A percentile compares a stretch with the other conserved stretches of the same genome.
These are phyloP conservation scores for Graphilbum sp. DNA, from an alignment of 2,329 filamentous ascomycete species.

Conservation along the genomic window DNA sequence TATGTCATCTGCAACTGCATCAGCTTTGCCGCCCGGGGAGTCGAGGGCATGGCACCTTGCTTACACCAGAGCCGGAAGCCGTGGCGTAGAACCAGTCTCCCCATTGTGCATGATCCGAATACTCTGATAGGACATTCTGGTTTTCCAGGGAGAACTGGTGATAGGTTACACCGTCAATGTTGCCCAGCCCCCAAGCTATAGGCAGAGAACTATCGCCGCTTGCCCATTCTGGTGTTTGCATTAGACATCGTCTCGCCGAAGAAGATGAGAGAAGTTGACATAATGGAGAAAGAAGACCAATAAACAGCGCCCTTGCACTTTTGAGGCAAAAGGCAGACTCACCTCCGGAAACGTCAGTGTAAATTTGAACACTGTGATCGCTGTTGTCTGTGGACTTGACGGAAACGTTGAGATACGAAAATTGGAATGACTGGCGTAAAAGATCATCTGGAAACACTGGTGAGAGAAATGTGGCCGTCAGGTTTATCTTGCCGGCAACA, in stretches of 20 bases:
- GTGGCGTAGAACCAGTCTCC: slow-evolving; percentile 65
- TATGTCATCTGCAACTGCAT: slow-evolving; percentile 38
- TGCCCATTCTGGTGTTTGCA: slow-evolving; percentile 54
- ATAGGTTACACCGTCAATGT: slow-evolving; percentile 36
- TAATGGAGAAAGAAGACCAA: too few species aligned
- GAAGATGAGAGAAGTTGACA: background rate
- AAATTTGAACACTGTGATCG: slow-evolving; percentile 50
- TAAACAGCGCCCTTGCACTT: too few species aligned
- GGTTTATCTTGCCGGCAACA: slow-evolving; percentile 39
- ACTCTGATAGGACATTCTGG: slow-evolving; percentile 53
- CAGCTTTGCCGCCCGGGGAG: slow-evolving; percentile 4
- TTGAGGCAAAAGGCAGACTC: slow-evolving; percentile 14
- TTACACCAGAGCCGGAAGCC: slow-evolving; percentile 30
- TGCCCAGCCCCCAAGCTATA: slow-evolving; percentile 46
- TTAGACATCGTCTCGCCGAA: too few species aligned
- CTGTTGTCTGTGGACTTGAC: slow-evolving; percentile 45
- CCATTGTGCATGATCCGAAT: slow-evolving; percentile 60
- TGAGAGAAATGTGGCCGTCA: slow-evolving; percentile 56
- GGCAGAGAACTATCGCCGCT: slow-evolving; percentile 40
- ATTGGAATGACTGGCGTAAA: slow-evolving; percentile 49
- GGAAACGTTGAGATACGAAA: slow-evolving; percentile 52
- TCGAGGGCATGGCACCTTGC: slow-evolving; percentile 6
- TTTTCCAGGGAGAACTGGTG: slow-evolving; percentile 44
- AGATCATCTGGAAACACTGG: slow-evolving; percentile 52
- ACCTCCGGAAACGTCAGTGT: slow-evolving; percentile 58